Percentiles rank a stretch among this genome's conserved stretches.
These are phyloP conservation scores for Rhizopogon salebrosus DNA, from an alignment of 768 basidiomycete genomes.

Conservation along the genomic window DNA sequence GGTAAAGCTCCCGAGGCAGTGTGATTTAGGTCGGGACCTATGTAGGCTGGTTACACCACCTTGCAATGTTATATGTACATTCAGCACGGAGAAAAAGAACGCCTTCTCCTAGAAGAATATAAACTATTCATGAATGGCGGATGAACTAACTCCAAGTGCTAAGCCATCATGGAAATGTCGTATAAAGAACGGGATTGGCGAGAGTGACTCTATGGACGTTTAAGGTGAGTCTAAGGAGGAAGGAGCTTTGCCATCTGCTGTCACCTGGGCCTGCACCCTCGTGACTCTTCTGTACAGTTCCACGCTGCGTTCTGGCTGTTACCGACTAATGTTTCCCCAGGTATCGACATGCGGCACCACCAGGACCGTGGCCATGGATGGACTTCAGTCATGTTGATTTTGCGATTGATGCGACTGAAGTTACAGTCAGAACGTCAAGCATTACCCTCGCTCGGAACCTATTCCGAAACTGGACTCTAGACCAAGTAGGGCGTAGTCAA, in stretches of 20 bases:
- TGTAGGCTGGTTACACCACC: too few species aligned
- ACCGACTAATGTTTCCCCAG: neutral
- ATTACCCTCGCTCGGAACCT: conserved; percentile 17
- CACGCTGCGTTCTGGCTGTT: too few species aligned
- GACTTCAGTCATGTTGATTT: conserved; percentile 3
- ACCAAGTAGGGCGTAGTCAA: conserved; percentile 22
- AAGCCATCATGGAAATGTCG: neutral
- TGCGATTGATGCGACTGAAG: neutral
- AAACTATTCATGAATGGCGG: too few species aligned
- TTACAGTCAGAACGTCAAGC: too few species aligned
- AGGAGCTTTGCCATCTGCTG: neutral
- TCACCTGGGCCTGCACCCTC: neutral
- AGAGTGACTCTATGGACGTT: neutral
- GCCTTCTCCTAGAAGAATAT: too few species aligned
- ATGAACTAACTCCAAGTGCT: neutral
- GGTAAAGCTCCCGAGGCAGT: too few species aligned
- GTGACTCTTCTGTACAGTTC: neutral
- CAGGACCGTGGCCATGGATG: conserved; percentile 33
- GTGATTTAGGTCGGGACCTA: too few species aligned
- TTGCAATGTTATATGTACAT: too few species aligned
- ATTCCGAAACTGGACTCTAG: conserved; percentile 27
- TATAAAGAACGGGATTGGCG: too few species aligned
- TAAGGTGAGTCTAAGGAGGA: too few species aligned
- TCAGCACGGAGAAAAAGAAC: too few species aligned
- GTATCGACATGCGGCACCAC: conserved; percentile 18